Percentiles rank a stretch among this genome's conserved stretches.
phyloP scores from a whole-genome alignment of 2,329 filamentous ascomycete genomes.

The Emergomyces orientalis region DNA sequence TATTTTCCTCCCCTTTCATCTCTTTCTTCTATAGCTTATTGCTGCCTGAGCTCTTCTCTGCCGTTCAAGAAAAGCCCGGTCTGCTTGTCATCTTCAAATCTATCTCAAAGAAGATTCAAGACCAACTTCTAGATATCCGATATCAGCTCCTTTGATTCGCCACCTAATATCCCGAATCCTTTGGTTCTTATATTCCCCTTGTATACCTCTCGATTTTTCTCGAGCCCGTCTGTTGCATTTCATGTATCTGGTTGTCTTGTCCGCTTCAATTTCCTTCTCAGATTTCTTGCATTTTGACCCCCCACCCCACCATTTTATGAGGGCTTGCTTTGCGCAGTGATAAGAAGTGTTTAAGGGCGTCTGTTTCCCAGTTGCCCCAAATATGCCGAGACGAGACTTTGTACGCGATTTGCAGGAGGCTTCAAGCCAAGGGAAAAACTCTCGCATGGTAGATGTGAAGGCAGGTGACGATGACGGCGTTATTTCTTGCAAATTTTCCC shows the following conservation, averaged over 20 bases:
- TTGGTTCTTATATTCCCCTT: background rate
- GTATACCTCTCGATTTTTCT: background rate
- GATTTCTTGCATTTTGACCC: background rate
- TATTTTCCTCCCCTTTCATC: background rate
- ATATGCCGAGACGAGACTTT: conserved; percentile 60
- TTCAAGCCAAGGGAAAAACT: conserved; percentile 30
- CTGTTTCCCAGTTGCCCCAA: conserved; percentile 11
- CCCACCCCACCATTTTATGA: too few relatives aligned
- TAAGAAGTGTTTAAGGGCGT: background rate
- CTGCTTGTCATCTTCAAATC: background rate
- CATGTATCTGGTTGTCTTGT: background rate
- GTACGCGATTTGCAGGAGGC: conserved; percentile 47
- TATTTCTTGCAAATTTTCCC: conserved; percentile 52
- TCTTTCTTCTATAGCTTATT: background rate
- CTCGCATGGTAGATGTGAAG: conserved; percentile 46
- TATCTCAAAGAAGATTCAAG: background rate
- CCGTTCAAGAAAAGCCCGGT: background rate
- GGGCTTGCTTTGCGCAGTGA: background rate
- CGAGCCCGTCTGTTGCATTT: background rate
- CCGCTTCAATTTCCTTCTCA: background rate
- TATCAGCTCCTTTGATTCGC: too few relatives aligned
- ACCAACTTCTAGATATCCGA: background rate
- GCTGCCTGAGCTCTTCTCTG: background rate
- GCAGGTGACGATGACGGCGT: conserved; percentile 63
- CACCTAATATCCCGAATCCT: background rate